phyloP scores from a whole-genome alignment of 73 alveolate species.

The Blepharisma stoltei region DNA sequence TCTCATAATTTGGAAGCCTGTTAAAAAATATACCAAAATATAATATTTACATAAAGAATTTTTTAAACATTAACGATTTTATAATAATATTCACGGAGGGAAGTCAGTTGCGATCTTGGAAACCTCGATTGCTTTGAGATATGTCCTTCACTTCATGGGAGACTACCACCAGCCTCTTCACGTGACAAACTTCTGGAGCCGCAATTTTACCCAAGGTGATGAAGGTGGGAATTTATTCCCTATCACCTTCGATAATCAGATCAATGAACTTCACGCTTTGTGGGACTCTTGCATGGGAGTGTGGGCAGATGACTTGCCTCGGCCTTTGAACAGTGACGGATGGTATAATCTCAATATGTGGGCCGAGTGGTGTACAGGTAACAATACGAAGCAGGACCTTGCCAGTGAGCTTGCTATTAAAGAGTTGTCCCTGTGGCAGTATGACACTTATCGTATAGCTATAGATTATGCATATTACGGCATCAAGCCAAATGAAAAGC shows the following conservation, averaged over 20 bases:
- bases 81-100: too few species aligned
- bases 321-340: background rate
- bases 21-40: too few species aligned
- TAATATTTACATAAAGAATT: too few species aligned
- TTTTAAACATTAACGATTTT: too few species aligned
- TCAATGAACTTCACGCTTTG: conserved; percentile 50
- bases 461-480: conserved; percentile 28
- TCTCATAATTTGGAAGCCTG: too few species aligned
- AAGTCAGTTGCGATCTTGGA: conserved; percentile 1
- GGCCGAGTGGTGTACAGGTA: background rate
- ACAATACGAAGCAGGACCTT: background rate
- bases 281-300: conserved; percentile 60
- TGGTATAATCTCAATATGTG: background rate
- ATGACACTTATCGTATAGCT: background rate
- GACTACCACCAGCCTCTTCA: conserved; percentile 76
- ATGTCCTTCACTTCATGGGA: conserved; percentile 58
- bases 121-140: conserved; percentile 36
- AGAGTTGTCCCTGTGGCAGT: background rate
- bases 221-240: conserved; percentile 54
- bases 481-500: conserved; percentile 3
- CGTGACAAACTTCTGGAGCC: conserved; percentile 31
- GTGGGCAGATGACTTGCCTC: background rate
- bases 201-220: conserved; percentile 58
- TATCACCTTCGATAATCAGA: conserved; percentile 2
- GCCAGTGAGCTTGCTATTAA: background rate